Percentiles rank a stretch among this genome's conserved stretches.
Conservation (phyloP, 2,329 filamentous ascomycete species). For the Botrytis tulipae region DNA sequence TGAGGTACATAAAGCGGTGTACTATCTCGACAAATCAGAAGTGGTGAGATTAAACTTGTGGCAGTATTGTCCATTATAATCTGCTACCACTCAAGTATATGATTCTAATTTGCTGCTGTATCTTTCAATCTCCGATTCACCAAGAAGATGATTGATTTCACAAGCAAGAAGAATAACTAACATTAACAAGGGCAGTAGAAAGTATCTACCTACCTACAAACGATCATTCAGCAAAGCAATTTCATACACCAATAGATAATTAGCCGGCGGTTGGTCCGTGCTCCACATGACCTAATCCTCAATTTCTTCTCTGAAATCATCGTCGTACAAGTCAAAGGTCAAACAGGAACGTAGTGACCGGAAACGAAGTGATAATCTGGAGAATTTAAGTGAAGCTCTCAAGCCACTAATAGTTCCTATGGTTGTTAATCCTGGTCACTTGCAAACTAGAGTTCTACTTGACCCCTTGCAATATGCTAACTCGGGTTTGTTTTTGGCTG, state of each 20-base stretch:
- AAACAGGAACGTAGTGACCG: not conserved
- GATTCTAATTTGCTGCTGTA: not conserved
- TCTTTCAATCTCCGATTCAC: not conserved
- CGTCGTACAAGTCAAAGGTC: not conserved
- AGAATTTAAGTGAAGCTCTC: not conserved
- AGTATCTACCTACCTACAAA: not conserved
- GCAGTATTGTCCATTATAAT: not conserved
- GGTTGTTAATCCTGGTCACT: not conserved
- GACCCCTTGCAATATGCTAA: no score
- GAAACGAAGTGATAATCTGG: not conserved
- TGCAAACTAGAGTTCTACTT: not conserved
- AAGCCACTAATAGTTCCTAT: not conserved
- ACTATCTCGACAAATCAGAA: not conserved
- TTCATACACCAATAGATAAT: not conserved
- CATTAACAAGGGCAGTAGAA: not conserved
- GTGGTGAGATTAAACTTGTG: no score
- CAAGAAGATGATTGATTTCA: not conserved
- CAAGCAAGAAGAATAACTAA: not conserved
- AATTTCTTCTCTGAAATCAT: not conserved
- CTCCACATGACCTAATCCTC: not conserved
- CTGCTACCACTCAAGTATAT: not conserved
- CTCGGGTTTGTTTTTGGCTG: not conserved
- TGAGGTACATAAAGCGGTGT: not conserved
- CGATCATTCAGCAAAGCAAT: not conserved
- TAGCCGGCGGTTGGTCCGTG: not conserved